Evolutionary conservation across 2,329 filamentous ascomycete genomes (phyloP).

Genomic region (Domatiomyces catenatus): DNA sequence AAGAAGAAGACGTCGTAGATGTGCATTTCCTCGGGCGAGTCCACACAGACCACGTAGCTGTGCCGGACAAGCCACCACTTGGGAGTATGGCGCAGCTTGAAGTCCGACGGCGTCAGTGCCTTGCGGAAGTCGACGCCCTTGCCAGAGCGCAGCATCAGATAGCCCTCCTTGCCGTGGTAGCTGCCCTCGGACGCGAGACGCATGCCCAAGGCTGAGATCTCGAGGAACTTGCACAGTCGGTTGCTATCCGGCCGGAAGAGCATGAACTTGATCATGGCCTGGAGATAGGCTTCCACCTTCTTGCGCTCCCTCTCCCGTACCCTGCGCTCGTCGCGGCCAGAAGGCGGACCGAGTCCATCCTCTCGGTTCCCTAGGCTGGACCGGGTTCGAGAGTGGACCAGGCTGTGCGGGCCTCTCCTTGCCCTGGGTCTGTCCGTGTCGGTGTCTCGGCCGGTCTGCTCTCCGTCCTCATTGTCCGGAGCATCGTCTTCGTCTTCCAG

Average conservation of each 20-base stretch:
- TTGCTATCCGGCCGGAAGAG: constrained; percentile 96
- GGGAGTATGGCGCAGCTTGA: constrained; percentile 63
- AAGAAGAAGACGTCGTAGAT: constrained; percentile 98
- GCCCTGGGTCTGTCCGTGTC: constrained; percentile 47
- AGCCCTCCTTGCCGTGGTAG: constrained; percentile 95
- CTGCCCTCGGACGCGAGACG: constrained; percentile 87
- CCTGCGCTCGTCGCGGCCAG: constrained; percentile 27
- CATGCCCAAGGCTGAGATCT: constrained; percentile 85
- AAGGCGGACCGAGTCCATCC: constrained; percentile 26
- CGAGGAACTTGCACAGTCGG: constrained; percentile 84
- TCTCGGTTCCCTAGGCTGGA: constrained; percentile 34
- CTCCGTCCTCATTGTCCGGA: constrained; percentile 31
- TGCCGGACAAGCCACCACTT: constrained; percentile 98
- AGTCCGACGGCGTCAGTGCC: constrained; percentile 60
- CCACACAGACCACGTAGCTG: constrained; percentile 95
- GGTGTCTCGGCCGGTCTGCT: constrained; percentile 45
- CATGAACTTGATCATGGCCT: constrained; percentile 87
- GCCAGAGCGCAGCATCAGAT: constrained; percentile 76
- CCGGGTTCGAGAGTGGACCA: constrained; percentile 42
- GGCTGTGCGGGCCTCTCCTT: constrained; percentile 39
- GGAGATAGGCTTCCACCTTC: constrained; percentile 76
- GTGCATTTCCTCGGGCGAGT: constrained; percentile 95
- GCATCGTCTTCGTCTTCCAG: constrained; percentile 58
- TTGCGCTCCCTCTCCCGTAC: constrained; percentile 61
- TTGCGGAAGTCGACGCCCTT: constrained; percentile 78